phyloP scores from a whole-genome alignment of 2,329 filamentous ascomycete genomes.

The Pseudocercospora fuligena region DNA sequence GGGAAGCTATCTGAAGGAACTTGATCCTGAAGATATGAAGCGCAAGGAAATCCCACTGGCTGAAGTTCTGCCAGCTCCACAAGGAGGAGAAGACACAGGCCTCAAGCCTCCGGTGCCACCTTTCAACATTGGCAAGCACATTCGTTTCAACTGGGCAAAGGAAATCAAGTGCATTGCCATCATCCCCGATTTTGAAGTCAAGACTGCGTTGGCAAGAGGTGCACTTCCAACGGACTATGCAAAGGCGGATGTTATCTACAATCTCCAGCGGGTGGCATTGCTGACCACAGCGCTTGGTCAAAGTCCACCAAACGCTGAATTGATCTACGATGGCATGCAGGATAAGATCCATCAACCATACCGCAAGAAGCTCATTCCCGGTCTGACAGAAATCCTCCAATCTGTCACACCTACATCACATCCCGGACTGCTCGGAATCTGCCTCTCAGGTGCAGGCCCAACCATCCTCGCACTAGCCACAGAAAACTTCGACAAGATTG shows the following conservation, averaged over 20 bases:
- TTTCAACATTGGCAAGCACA: constrained; percentile 89
- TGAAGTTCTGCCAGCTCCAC: constrained; percentile 88
- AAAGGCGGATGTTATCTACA: constrained; percentile 88
- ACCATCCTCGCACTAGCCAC: constrained; percentile 94
- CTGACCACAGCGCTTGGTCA: constrained; percentile 87
- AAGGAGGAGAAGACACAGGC: constrained; percentile 89
- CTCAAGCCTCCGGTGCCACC: constrained; percentile 86
- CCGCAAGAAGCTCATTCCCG: constrained; percentile 87
- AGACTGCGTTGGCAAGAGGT: constrained; percentile 87
- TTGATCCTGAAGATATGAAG: constrained; percentile 85
- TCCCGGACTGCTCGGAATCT: constrained; percentile 88
- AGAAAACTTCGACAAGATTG: constrained; percentile 85
- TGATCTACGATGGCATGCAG: constrained; percentile 98
- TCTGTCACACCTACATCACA: constrained; percentile 88
- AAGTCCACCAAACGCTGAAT: constrained; percentile 86
- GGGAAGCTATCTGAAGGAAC: constrained; percentile 91
- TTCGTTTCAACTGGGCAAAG: constrained; percentile 90
- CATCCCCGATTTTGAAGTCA: constrained; percentile 92
- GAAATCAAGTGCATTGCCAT: constrained; percentile 97
- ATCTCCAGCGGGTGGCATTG: constrained; percentile 90
- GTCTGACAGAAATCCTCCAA: constrained; percentile 85
- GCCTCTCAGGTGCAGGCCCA: constrained; percentile 90
- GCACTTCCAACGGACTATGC: constrained; percentile 82
- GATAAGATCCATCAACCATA: constrained; percentile 98
- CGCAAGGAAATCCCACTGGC: constrained; percentile 91